phyloP scores from a whole-genome alignment of 768 basidiomycete genomes.

The Mycena rosella region DNA sequence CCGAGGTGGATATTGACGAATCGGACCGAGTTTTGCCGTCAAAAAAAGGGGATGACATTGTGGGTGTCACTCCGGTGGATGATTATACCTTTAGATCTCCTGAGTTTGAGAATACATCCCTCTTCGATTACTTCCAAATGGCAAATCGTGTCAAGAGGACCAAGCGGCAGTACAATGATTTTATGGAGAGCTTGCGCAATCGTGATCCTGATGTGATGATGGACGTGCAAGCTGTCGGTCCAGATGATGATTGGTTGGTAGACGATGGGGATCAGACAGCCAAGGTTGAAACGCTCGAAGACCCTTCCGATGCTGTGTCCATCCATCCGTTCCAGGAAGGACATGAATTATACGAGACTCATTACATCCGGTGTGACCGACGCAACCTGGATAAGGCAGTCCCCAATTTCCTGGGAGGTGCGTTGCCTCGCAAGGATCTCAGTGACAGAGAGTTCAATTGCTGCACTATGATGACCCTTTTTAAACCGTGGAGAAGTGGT shows the following conservation, averaged over 20 bases:
- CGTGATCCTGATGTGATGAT: neutral
- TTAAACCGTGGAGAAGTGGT: constrained; percentile 44
- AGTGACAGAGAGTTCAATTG: constrained; percentile 49
- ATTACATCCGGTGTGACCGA: too few species aligned
- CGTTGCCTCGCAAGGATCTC: constrained; percentile 32
- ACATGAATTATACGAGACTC: too few species aligned
- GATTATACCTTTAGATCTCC: neutral
- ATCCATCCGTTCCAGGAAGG: neutral
- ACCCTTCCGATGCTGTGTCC: neutral
- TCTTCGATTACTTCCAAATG: neutral
- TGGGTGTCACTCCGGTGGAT: neutral
- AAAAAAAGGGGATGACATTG: neutral
- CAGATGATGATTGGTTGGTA: neutral
- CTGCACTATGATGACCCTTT: constrained; percentile 40
- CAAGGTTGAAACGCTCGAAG: constrained; percentile 11
- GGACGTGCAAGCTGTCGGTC: too few species aligned
- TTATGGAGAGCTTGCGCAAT: neutral
- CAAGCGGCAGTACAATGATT: neutral
- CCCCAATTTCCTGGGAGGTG: neutral
- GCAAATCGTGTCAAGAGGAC: neutral
- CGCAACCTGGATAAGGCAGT: neutral
- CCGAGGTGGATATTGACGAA: neutral
- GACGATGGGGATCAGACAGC: neutral
- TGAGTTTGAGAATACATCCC: neutral
- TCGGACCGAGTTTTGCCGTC: neutral